Base-by-base conservation (phyloP, 768 basidiomycete species). In the Termitomyces sp. region DNA sequence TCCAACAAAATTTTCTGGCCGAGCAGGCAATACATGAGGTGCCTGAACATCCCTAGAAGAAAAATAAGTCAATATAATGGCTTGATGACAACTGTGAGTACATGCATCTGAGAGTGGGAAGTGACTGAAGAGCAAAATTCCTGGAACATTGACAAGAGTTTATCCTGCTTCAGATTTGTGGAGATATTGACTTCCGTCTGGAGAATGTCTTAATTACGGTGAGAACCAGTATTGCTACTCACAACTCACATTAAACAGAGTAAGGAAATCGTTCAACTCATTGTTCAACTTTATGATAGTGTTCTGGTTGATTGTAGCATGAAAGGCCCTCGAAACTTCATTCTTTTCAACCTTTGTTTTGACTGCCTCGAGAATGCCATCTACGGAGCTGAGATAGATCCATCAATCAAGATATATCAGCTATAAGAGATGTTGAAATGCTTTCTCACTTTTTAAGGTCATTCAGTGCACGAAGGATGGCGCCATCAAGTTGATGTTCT, bases 241-340 rank as follows among this genome's bases (percentile, higher is more conserved):
- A 21, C 9, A 9, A 26, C 40, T 54, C 9, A 59, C 60, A 28
- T 57, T 61, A 19, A 61, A 57, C 4, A 59, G 30, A 22, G 14
- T 24, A 1, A 59, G 22, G 7, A 45, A 47, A n/a, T 4, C 47
- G 21, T 46, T 52, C 45, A 61, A 45, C 3, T 58, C 51, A 4
- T 42, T 40, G 24, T 26, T 38, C 57, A 55, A 58, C 21, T 53
- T 45, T 12, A 22, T 10, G 28, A 61, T 58, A n/a, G 42, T 38
- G 10, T 54, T 58, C 21, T 57, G 54, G 30, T 61, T 55, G 2
- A 61, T 26, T 8, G 50, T 54, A 6, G 37, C 57, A 17, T 55
- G 50, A 30, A 61, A 61, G 5, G 44, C 32, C 22, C 47, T 45
- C 0, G 58, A 61, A 2, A 14, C 19, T 4, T 56, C 0, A 19